Conservation (phyloP, 345 rosid species). For the Cardiospermum halicacabum region DNA sequence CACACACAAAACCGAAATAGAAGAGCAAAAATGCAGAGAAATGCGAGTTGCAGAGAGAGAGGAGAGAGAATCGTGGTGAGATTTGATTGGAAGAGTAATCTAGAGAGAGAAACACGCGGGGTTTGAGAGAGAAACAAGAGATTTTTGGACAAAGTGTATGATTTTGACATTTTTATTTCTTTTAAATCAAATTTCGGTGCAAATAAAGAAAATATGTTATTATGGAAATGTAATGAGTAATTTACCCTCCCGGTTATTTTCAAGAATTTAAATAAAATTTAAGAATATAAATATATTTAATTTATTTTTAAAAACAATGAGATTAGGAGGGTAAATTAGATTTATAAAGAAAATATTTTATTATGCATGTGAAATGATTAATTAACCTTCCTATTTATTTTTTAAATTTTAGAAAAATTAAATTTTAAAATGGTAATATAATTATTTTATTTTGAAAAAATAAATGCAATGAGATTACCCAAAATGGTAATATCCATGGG, state of each 20-base stretch:
- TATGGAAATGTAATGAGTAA: neutral
- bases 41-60: constrained; percentile 5
- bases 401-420: no score
- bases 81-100: constrained; percentile 26
- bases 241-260: neutral
- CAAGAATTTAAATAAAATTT: no score
- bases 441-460: no score
- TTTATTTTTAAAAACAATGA: no score
- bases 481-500: constrained; percentile 16
- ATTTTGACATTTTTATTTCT: constrained; percentile 22
- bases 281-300: no score
- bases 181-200: constrained; percentile 10
- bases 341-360: no score
- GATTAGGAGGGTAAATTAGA: no score
- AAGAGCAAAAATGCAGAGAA: neutral
- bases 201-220: neutral
- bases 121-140: constrained; percentile 4
- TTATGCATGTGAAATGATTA: no score
- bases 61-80: constrained; percentile 10
- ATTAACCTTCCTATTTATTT: no score
- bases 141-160: constrained; percentile 14
- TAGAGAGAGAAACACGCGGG: constrained; percentile 16
- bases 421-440: no score
- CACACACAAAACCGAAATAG: neutral
- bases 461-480: neutral